Conservation (phyloP, 192 early-diverging fungal genomes). For the Entophlyctis luteolus region DNA sequence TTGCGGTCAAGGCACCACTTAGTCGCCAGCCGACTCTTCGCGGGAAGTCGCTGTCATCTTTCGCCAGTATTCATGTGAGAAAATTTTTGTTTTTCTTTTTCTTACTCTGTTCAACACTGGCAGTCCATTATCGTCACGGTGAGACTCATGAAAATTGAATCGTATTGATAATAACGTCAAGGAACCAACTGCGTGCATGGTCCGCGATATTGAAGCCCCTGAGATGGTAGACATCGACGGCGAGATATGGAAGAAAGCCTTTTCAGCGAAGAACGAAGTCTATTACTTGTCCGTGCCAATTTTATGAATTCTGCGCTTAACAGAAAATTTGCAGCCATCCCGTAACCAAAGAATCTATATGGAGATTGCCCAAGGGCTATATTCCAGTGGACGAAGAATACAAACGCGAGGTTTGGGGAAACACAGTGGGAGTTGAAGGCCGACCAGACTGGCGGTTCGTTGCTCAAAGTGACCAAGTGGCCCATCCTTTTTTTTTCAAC, state of each 20-base stretch:
- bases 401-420: slow-evolving; percentile 9
- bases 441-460: slow-evolving; percentile 46
- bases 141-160: too few relatives aligned
- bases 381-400: slow-evolving; percentile 29
- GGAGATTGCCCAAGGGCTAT: slow-evolving; percentile 44
- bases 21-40: too few relatives aligned
- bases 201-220: slow-evolving; percentile 18
- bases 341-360: slow-evolving; percentile 41
- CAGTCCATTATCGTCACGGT: too few relatives aligned
- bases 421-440: slow-evolving; percentile 28
- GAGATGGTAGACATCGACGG: slow-evolving; percentile 51
- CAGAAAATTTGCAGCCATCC: slow-evolving; percentile 22
- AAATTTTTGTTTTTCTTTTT: too few relatives aligned
- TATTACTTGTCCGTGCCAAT: slow-evolving; percentile 49
- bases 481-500: slow-evolving; percentile 44
- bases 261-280: slow-evolving; percentile 39
- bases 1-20: too few relatives aligned
- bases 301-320: background rate
- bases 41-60: too few relatives aligned
- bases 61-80: too few relatives aligned
- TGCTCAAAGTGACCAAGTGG: slow-evolving; percentile 25
- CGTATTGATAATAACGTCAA: too few relatives aligned
- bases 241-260: slow-evolving; percentile 38
- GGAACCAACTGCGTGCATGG: background rate
- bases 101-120: too few relatives aligned